Evolutionary conservation across 768 basidiomycete genomes (phyloP).

Genomic region (Jaapia argillacea): DNA sequence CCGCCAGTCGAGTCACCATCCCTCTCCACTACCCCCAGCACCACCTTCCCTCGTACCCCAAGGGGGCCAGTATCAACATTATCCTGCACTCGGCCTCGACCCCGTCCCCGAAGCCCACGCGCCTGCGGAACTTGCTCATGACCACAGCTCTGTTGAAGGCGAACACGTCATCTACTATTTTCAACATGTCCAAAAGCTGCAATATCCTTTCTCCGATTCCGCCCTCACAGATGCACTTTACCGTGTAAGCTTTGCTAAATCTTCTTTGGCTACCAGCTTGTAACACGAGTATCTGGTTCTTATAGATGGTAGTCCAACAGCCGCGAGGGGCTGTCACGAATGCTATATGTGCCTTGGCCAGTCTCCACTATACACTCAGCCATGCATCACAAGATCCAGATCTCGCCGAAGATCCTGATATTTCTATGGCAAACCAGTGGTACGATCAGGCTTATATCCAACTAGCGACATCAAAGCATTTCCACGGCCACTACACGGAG

Average conservation of each 20-base stretch:
- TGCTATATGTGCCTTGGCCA: constrained; percentile 68
- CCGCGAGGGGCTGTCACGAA: constrained; percentile 64
- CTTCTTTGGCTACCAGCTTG: constrained; percentile 2
- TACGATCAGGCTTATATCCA: constrained; percentile 61
- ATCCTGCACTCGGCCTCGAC: too few species aligned
- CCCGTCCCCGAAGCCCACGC: too few species aligned
- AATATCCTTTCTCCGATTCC: constrained; percentile 57
- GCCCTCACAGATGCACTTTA: constrained; percentile 55
- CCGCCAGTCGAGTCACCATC: constrained; percentile 19
- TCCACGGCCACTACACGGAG: constrained; percentile 46
- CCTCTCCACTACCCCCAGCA: constrained; percentile 24
- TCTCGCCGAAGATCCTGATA: constrained; percentile 31
- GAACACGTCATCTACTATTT: constrained; percentile 70
- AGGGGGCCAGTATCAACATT: too few species aligned
- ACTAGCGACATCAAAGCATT: constrained; percentile 43
- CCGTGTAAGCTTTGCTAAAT: constrained; percentile 34
- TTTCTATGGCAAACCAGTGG: constrained; percentile 54
- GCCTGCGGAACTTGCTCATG: too few species aligned
- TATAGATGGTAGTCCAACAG: constrained; percentile 47
- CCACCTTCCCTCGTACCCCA: too few species aligned
- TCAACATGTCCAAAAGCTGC: constrained; percentile 54
- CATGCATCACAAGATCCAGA: constrained; percentile 52
- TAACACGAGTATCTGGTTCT: constrained; percentile 6
- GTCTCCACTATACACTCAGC: constrained; percentile 55
- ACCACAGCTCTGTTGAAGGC: constrained; percentile 32